Conservation (phyloP, 169 alveolate genomes). For the Theileria orientalis region DNA sequence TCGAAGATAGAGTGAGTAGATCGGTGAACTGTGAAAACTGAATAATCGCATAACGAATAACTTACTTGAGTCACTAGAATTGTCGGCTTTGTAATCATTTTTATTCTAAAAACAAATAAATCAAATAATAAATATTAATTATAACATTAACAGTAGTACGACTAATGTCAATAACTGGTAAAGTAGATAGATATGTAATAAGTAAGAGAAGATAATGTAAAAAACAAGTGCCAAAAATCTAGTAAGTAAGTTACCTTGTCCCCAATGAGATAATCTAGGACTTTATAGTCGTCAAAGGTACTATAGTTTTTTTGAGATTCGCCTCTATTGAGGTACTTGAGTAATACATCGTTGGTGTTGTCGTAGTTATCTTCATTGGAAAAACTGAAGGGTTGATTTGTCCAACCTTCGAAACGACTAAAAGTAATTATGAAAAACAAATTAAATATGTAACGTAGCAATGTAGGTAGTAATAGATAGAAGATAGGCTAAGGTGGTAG, state of each 20-base stretch:
- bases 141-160: background rate
- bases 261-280: background rate
- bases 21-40: too few relatives aligned
- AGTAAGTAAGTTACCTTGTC: background rate
- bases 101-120: background rate
- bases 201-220: too few relatives aligned
- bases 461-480: too few relatives aligned
- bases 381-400: conserved; percentile 1
- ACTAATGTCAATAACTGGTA: too few relatives aligned
- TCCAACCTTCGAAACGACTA: conserved; percentile 10
- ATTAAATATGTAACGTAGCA: too few relatives aligned
- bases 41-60: too few relatives aligned
- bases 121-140: too few relatives aligned
- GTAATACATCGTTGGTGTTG: background rate
- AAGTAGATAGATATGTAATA: too few relatives aligned
- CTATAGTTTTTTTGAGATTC: background rate
- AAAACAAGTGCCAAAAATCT: too few relatives aligned
- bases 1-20: too few relatives aligned
- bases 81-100: background rate
- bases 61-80: background rate
- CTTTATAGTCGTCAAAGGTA: conserved; percentile 3
- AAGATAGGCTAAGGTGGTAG: too few relatives aligned
- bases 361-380: conserved; percentile 5
- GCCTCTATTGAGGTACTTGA: background rate
- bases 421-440: too few relatives aligned